Evolutionary conservation across 2,329 filamentous ascomycete genomes (phyloP).

Genomic region (Pyrenophora seminiperda): DNA sequence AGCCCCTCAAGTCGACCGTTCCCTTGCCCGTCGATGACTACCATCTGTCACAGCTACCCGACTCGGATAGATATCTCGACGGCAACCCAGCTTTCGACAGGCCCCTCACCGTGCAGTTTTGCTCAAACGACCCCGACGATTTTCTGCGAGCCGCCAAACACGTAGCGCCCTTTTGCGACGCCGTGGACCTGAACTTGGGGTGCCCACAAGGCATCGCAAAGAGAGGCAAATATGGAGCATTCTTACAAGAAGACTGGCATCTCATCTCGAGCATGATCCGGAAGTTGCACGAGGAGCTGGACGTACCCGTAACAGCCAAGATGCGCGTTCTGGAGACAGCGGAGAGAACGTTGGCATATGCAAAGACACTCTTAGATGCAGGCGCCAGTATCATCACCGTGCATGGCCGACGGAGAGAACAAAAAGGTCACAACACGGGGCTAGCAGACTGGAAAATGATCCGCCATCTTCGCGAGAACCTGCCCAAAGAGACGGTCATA

Average conservation of each 20-base stretch:
- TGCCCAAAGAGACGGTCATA: slow-evolving; percentile 86
- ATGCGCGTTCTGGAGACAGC: slow-evolving; percentile 86
- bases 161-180: slow-evolving; percentile 88
- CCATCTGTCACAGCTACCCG: slow-evolving; percentile 39
- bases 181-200: slow-evolving; percentile 91
- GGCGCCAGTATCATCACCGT: slow-evolving; percentile 94
- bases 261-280: slow-evolving; percentile 83
- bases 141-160: slow-evolving; percentile 77
- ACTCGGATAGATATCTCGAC: slow-evolving; percentile 63
- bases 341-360: slow-evolving; percentile 87
- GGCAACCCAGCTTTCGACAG: slow-evolving; percentile 84
- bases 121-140: slow-evolving; percentile 82
- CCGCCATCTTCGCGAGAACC: slow-evolving; percentile 76
- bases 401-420: slow-evolving; percentile 84
- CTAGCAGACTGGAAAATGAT: slow-evolving; percentile 91
- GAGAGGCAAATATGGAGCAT: slow-evolving; percentile 90
- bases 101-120: slow-evolving; percentile 95
- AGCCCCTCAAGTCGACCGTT: slow-evolving; percentile 60
- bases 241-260: slow-evolving; percentile 89
- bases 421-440: slow-evolving; percentile 95
- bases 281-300: slow-evolving; percentile 76
- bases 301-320: slow-evolving; percentile 90
- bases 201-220: slow-evolving; percentile 95
- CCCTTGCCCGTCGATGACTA: slow-evolving; percentile 44
- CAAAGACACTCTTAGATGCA: slow-evolving; percentile 80